Conservation (phyloP, 1,139 yeast species). For the Nakaseomyces nivariensis region DNA sequence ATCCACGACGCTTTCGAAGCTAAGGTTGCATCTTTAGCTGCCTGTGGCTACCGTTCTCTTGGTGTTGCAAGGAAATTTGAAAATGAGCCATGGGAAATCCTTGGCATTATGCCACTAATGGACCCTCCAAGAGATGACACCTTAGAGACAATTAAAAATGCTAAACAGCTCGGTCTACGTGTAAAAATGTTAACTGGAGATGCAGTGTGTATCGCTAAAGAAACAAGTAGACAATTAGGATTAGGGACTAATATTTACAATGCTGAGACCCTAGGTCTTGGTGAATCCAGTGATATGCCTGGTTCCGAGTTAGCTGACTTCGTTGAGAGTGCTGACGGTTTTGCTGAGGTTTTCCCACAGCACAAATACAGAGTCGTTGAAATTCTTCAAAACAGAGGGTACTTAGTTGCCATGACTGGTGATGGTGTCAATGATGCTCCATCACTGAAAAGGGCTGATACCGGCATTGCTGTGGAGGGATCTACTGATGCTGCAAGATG, state of each 20-base stretch:
- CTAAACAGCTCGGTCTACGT: conserved; percentile 82
- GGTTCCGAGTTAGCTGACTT: conserved; percentile 92
- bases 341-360: conserved; percentile 94
- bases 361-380: conserved; percentile 85
- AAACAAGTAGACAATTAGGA: conserved; percentile 94
- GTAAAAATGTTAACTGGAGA: conserved; percentile 98
- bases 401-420: conserved; percentile 95
- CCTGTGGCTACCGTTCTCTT: conserved; percentile 95
- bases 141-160: conserved; percentile 89
- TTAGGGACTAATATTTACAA: conserved; percentile 93
- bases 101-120: conserved; percentile 97
- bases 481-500: conserved; percentile 92
- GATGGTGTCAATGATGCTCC: conserved; percentile 96
- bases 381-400: conserved; percentile 57
- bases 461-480: conserved; percentile 95
- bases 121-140: conserved; percentile 98
- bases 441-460: conserved; percentile 87
- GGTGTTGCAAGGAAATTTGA: conserved; percentile 99
- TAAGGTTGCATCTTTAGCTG: conserved; percentile 92
- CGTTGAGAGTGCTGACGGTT: conserved; percentile 92
- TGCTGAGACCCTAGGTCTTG: conserved; percentile 90
- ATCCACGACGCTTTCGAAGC: conserved; percentile 86
- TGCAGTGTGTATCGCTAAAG: conserved; percentile 97
- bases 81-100: conserved; percentile 95
- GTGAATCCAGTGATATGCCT: conserved; percentile 92